A percentile compares a stretch with the other conserved stretches of the same genome.
Conservation (phyloP, 2,329 filamentous ascomycete species). For the Amauroascus verrucosus region DNA sequence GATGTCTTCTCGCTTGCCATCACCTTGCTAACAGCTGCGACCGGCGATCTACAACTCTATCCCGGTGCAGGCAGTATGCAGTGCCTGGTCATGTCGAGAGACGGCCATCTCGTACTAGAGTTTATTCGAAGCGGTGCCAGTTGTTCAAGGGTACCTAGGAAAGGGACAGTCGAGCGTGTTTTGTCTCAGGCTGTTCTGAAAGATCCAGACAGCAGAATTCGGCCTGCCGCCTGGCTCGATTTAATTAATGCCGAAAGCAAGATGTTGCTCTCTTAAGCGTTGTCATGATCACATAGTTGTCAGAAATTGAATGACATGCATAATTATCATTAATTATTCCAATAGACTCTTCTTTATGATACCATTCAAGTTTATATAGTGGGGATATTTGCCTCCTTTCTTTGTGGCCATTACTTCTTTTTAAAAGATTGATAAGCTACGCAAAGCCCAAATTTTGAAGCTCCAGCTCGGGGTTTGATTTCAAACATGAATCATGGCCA, state of each 20-base stretch:
- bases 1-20: conserved; percentile 40
- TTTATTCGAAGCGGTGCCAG: conserved; percentile 30
- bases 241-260: conserved; percentile 11
- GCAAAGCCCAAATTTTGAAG: no score
- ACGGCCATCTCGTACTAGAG: conserved; percentile 36
- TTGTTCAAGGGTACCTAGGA: conserved; percentile 32
- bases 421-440: no score
- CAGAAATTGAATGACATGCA: neutral
- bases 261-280: neutral
- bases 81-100: conserved; percentile 35
- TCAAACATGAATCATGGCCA: no score
- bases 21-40: conserved; percentile 37
- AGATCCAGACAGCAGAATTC: conserved; percentile 27
- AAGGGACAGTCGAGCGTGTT: conserved; percentile 32
- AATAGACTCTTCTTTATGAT: no score
- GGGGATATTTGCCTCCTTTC: no score
- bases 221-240: conserved; percentile 26
- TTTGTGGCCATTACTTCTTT: no score
- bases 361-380: no score
- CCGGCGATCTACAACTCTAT: conserved; percentile 38
- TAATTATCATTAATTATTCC: no score
- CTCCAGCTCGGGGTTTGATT: no score
- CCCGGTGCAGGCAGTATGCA: conserved; percentile 32
- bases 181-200: conserved; percentile 33
- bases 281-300: neutral